Base-by-base conservation (phyloP, 2,329 filamentous ascomycete genomes). In the Decorospora gaudefroyi region DNA sequence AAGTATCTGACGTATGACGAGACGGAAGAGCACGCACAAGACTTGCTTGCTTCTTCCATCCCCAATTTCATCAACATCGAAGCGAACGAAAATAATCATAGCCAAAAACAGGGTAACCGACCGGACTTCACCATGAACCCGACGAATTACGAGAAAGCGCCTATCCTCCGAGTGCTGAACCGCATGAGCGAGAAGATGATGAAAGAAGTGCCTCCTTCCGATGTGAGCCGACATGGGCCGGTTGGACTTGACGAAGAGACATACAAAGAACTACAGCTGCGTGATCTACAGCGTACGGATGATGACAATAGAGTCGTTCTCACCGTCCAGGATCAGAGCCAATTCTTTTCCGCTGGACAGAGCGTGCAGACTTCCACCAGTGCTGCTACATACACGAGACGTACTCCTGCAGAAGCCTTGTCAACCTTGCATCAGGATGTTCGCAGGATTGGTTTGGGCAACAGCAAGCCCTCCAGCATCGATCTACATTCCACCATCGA, bases 1-100 rank as follows among this genome's bases (percentile, higher is more conserved):
- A 86, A 86, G 55, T 96, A 96, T 67, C 80, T 96, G 16, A 83
- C 86, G 46, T 79, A 80, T 25, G 86, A 89, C 50, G 87, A 90
- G 55, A 72, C 78, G 32, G 71, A 73, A 17, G 76, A 74, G 10
- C 66, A 69, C 15, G 65, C 73, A 0, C 69, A 68, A 26, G 71
- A 73, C 4, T 62, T 71, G 11, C 59, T 81, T 53, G 75, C 84
- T 3, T 75, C 84, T 22, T 81, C 86, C 42, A 83, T 99, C 13
- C 91, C 93, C 1, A 85, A 91, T 59, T 91, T 95, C 53, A 91
- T 99, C 57, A 88, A 99, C 67, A 72, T 99, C 17, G 89, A 92
- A 65, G 93, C 87, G 19, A 99, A 99, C 64, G 93, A 97, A 72
- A 88, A 93, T 68, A 92, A 99, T 62, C 85, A 95, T 69, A 95